phyloP scores from a whole-genome alignment of 768 basidiomycete genomes.

The Hygrophorus pudorinus region DNA sequence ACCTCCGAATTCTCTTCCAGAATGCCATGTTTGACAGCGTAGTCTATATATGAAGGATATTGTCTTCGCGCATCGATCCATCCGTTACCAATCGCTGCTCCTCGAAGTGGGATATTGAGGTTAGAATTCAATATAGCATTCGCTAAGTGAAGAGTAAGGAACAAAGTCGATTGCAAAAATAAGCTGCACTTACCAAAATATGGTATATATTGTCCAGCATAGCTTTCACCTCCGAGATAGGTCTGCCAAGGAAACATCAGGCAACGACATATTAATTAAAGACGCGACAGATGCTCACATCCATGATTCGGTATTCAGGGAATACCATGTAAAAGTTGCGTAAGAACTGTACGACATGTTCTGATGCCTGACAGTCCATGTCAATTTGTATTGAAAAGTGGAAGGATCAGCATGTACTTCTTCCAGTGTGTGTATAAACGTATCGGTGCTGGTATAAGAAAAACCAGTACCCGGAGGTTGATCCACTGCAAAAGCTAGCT shows the following conservation, averaged over 20 bases:
- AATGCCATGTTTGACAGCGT: slow-evolving; percentile 68
- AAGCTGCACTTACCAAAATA: slow-evolving; percentile 59
- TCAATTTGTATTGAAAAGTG: slow-evolving; percentile 3
- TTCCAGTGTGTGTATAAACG: slow-evolving; percentile 69
- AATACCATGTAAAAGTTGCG: slow-evolving; percentile 85
- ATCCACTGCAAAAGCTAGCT: slow-evolving; percentile 53
- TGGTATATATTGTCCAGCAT: slow-evolving; percentile 96
- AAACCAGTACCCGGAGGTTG: slow-evolving; percentile 96
- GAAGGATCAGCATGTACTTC: slow-evolving; percentile 31
- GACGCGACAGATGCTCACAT: slow-evolving; percentile 51
- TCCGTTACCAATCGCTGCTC: slow-evolving; percentile 91
- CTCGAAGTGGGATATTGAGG: slow-evolving; percentile 55
- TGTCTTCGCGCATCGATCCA: slow-evolving; percentile 91
- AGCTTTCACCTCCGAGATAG: slow-evolving; percentile 93
- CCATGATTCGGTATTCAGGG: slow-evolving; percentile 74
- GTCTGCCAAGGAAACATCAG: slow-evolving; percentile 45
- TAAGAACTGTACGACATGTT: slow-evolving; percentile 77
- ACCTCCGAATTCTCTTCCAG: slow-evolving; percentile 67
- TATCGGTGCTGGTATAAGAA: slow-evolving; percentile 81
- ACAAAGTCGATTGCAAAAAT: background rate
- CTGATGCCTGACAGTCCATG: slow-evolving; percentile 43
- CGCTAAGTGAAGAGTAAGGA: slow-evolving; percentile 34
- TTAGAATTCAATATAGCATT: slow-evolving; percentile 61
- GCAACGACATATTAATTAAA: background rate
- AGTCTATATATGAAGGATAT: slow-evolving; percentile 87